phyloP scores from a whole-genome alignment of 257 asterid species.

The Solanum dulcamara region DNA sequence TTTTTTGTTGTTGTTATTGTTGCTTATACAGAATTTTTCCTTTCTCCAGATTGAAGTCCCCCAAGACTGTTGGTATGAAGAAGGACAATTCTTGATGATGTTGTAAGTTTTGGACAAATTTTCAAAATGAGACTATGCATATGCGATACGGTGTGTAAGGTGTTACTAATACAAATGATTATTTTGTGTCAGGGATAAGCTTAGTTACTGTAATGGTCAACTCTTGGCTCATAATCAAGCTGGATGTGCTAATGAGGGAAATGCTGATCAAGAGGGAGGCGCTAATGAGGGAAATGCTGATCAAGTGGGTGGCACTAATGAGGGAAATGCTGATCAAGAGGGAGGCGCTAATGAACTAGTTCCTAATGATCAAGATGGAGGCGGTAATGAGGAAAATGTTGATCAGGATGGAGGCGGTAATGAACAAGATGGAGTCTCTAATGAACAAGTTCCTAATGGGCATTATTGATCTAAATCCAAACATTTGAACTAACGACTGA shows the following conservation, averaged over 20 bases:
- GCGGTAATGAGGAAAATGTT: not conserved
- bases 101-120: not conserved
- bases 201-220: not conserved
- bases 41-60: not conserved
- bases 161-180: not conserved
- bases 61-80: not conserved
- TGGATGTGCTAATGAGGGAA: too few species aligned
- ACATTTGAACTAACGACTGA: not conserved
- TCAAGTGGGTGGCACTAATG: not conserved
- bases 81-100: not conserved
- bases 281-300: not conserved
- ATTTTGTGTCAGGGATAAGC: not conserved
- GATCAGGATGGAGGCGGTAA: not conserved
- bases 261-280: not conserved
- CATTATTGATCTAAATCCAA: not conserved
- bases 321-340: not conserved
- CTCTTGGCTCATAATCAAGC: not conserved
- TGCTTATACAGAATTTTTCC: not conserved
- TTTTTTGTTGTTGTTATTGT: not conserved
- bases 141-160: not conserved
- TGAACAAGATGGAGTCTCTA: not conserved
- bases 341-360: not conserved
- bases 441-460: not conserved
- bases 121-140: not conserved
- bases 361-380: not conserved